Percentiles rank a stretch among this genome's conserved stretches.
phyloP scores from a whole-genome alignment of 768 basidiomycete genomes.

The Xanthoconium purpureum region DNA sequence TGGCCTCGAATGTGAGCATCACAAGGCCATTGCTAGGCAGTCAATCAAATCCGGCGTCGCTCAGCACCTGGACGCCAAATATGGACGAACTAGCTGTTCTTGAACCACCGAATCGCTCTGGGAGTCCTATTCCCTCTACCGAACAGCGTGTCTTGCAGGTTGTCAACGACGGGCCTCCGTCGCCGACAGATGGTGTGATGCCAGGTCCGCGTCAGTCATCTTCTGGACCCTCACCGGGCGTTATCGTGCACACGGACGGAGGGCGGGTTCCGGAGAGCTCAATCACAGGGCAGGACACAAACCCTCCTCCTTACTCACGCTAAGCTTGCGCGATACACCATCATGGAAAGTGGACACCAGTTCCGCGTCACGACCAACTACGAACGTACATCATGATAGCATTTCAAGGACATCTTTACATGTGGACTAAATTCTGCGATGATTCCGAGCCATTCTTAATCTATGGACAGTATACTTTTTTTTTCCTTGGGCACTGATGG shows the following conservation, averaged over 20 bases:
- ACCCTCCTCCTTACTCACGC: conserved; percentile 28
- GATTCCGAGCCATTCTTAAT: conserved; percentile 6
- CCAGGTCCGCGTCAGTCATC: background rate
- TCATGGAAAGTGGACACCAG: conserved; percentile 2
- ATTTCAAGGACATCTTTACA: conserved; percentile 10
- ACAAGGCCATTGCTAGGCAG: conserved; percentile 6
- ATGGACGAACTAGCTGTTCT: conserved; percentile 18
- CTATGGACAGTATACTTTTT: conserved; percentile 16
- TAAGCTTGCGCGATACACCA: background rate
- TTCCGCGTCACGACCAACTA: conserved; percentile 12
- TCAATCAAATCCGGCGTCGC: background rate
- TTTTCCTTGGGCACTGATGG: conserved; percentile 1
- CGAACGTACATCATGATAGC: conserved; percentile 2
- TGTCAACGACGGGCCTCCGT: conserved; percentile 22
- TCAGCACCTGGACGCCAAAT: conserved; percentile 16
- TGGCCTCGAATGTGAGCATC: conserved; percentile 17
- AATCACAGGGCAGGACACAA: background rate
- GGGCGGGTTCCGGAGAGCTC: conserved; percentile 12
- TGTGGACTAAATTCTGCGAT: conserved; percentile 14
- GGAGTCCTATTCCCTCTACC: conserved; percentile 17
- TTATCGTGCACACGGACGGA: conserved; percentile 30
- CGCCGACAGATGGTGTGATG: conserved; percentile 15
- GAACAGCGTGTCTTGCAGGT: conserved; percentile 31
- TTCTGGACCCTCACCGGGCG: conserved; percentile 1
- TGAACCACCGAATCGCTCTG: conserved; percentile 17